Conservation (phyloP, 176 grass and related monocot species). For the Triticum monococcum region DNA sequence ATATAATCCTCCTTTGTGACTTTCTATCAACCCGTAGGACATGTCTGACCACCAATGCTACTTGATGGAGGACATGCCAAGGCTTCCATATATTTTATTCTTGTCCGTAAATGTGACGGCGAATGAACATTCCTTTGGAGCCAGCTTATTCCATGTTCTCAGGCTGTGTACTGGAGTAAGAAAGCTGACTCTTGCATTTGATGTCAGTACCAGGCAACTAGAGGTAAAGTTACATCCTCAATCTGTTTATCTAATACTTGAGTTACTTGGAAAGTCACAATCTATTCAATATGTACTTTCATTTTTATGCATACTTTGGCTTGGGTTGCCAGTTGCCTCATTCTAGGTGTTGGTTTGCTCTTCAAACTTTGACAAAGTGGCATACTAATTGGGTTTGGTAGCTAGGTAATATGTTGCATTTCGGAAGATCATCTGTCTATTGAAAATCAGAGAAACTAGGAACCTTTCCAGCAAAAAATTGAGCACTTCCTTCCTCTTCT, state of each 20-base stretch:
- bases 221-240: slow-evolving; percentile 5
- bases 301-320: background rate
- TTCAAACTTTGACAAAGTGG: background rate
- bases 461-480: background rate
- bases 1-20: too few species aligned
- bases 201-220: background rate
- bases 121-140: background rate
- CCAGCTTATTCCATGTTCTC: slow-evolving; percentile 14
- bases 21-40: background rate
- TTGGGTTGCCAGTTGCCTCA: background rate
- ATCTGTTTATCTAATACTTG: too few species aligned
- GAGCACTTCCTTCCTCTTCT: too few species aligned
- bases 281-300: background rate
- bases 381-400: background rate
- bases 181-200: background rate
- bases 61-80: slow-evolving; percentile 23
- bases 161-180: slow-evolving; percentile 9
- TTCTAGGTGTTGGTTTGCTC: background rate
- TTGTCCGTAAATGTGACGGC: background rate
- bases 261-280: too few species aligned
- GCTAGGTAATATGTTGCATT: background rate
- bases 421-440: background rate
- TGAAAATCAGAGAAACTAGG: background rate
- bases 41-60: background rate
- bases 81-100: background rate